phyloP scores from a whole-genome alignment of 1,284 basidiomycete genomes.

The Meripilus lineatus region DNA sequence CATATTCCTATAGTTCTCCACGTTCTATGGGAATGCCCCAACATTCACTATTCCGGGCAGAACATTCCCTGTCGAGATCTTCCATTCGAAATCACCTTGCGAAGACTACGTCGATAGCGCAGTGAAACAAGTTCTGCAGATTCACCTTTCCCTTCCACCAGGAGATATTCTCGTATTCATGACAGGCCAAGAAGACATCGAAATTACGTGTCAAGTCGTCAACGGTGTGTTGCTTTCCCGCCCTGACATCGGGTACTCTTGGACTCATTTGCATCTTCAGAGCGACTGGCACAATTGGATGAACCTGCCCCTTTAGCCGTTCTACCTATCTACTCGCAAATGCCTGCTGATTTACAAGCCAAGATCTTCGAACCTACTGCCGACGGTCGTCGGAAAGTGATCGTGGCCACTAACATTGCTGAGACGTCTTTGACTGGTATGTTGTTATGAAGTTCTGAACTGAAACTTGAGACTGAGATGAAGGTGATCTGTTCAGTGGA shows the following conservation, averaged over 20 bases:
- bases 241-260: constrained; percentile 18
- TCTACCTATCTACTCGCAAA: constrained; percentile 97
- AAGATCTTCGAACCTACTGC: constrained; percentile 95
- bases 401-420: constrained; percentile 98
- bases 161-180: constrained; percentile 99
- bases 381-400: constrained; percentile 95
- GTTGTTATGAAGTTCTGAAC: constrained; percentile 16
- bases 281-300: constrained; percentile 87
- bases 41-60: constrained; percentile 97
- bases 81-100: constrained; percentile 95
- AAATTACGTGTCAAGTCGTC: constrained; percentile 89
- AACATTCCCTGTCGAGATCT: constrained; percentile 97
- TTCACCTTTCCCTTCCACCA: constrained; percentile 89
- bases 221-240: constrained; percentile 52
- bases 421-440: constrained; percentile 93
- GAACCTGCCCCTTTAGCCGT: constrained; percentile 85
- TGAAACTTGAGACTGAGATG: no score
- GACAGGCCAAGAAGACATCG: constrained; percentile 99
- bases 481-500: constrained; percentile 78
- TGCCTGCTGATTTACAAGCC: constrained; percentile 98
- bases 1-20: constrained; percentile 65
- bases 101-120: constrained; percentile 99
- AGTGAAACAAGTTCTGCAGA: constrained; percentile 96
- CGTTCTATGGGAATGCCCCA: constrained; percentile 93
- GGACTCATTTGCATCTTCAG: constrained; percentile 45